A percentile compares a stretch with the other conserved stretches of the same genome.
These are phyloP conservation scores for Curvularia hawaiiensis DNA, from an alignment of 2,329 filamentous ascomycete genomes.

Conservation along the genomic window DNA sequence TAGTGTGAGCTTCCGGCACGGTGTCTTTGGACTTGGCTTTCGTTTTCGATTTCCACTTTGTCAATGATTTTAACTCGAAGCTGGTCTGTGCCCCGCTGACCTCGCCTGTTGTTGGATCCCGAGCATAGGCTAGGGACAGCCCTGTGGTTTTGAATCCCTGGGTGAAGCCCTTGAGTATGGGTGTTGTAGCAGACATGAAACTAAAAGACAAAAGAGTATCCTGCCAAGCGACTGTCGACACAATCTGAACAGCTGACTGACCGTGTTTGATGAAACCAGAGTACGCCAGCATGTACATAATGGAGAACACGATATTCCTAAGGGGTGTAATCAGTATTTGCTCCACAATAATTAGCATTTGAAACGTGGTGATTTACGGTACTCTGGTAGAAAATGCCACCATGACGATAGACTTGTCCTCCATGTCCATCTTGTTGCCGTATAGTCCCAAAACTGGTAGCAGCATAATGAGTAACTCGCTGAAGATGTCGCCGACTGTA, in stretches of 20 bases:
- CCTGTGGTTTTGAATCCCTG: constrained; percentile 9
- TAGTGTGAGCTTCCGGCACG: neutral
- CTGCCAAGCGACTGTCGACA: constrained; percentile 10
- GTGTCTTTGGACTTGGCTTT: neutral
- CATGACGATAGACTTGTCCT: constrained; percentile 8
- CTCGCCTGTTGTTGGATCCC: neutral
- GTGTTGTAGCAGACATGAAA: constrained; percentile 15
- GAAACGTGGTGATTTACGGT: constrained; percentile 4
- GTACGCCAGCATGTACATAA: constrained; percentile 6
- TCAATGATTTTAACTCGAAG: neutral
- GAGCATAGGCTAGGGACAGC: constrained; percentile 3
- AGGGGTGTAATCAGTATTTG: neutral
- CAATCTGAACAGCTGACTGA: constrained; percentile 7
- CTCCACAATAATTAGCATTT: neutral
- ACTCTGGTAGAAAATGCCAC: constrained; percentile 12
- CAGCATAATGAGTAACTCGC: constrained; percentile 3
- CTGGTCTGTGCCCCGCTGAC: neutral
- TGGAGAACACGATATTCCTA: constrained; percentile 10
- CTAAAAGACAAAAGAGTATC: constrained; percentile 6
- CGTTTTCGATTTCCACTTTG: neutral
- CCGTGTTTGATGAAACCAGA: neutral
- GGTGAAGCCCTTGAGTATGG: constrained; percentile 8
- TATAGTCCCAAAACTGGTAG: constrained; percentile 11
- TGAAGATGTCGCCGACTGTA: constrained; percentile 2
- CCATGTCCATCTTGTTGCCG: constrained; percentile 1